phyloP scores from a whole-genome alignment of 1,284 basidiomycete genomes.

The Meira miltonrushii region DNA sequence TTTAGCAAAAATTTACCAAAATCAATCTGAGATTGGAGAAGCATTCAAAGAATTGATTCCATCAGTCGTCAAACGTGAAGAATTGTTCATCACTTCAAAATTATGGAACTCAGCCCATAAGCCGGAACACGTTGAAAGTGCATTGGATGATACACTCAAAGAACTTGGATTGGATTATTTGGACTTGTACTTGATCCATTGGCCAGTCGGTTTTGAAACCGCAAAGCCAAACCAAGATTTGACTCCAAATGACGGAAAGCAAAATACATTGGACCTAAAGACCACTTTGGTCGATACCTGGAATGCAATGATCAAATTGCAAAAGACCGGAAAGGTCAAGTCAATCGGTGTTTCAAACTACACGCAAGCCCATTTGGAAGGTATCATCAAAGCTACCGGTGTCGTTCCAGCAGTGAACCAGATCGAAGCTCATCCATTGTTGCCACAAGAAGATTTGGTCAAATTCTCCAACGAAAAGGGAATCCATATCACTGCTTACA shows the following conservation, averaged over 20 bases:
- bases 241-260: slow-evolving; percentile 58
- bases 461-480: slow-evolving; percentile 34
- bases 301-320: slow-evolving; percentile 69
- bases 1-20: slow-evolving; percentile 42
- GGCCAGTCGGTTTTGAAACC: slow-evolving; percentile 62
- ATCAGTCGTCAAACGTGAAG: slow-evolving; percentile 54
- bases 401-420: slow-evolving; percentile 75
- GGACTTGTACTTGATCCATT: slow-evolving; percentile 68
- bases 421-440: slow-evolving; percentile 71
- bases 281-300: slow-evolving; percentile 70
- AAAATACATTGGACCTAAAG: slow-evolving; percentile 59
- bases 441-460: slow-evolving; percentile 48
- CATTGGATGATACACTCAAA: slow-evolving; percentile 53
- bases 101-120: slow-evolving; percentile 66
- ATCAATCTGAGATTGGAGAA: slow-evolving; percentile 53
- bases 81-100: slow-evolving; percentile 57
- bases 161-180: slow-evolving; percentile 53
- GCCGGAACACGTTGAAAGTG: slow-evolving; percentile 48
- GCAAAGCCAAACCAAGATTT: slow-evolving; percentile 49
- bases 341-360: slow-evolving; percentile 73
- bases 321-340: slow-evolving; percentile 51
- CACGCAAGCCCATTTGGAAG: slow-evolving; percentile 63
- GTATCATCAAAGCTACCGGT: slow-evolving; percentile 68
- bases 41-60: slow-evolving; percentile 54
- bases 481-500: slow-evolving; percentile 52